Evolutionary conservation across 1,139 yeast species (phyloP).

Genomic region (Sugiyamaella paludigena): DNA sequence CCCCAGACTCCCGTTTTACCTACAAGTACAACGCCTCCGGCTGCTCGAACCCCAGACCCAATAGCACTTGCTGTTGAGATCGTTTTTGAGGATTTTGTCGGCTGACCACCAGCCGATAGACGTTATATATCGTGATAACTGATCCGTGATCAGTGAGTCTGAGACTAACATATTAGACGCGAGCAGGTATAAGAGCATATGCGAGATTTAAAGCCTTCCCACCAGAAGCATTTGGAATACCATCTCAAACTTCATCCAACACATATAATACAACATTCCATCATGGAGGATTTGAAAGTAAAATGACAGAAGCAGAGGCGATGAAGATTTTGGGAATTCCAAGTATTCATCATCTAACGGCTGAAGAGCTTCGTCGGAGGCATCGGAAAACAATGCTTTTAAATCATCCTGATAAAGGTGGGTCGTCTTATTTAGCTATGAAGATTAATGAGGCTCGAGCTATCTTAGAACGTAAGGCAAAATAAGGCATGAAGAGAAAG

Average conservation of each 20-base stretch:
- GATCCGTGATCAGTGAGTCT: no score
- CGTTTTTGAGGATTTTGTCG: no score
- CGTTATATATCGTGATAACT: no score
- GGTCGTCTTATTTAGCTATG: conserved; percentile 67
- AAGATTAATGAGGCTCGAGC: conserved; percentile 77
- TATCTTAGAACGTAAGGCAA: conserved; percentile 44
- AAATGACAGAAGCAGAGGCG: conserved; percentile 40
- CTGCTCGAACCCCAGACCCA: no score
- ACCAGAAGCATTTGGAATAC: conserved; percentile 34
- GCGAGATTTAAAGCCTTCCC: conserved; percentile 34
- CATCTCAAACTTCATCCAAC: conserved; percentile 16
- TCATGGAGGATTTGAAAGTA: conserved; percentile 38
- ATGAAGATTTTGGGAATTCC: conserved; percentile 35
- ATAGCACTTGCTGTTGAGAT: no score
- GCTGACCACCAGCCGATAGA: no score
- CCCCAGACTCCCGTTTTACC: no score
- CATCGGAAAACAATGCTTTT: conserved; percentile 64
- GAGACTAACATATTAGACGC: conserved; percentile 13
- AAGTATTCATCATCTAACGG: conserved; percentile 23
- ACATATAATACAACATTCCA: conserved; percentile 21
- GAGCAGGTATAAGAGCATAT: conserved; percentile 39
- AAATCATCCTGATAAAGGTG: conserved; percentile 78
- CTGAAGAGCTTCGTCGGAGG: conserved; percentile 46
- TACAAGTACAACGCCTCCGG: no score
- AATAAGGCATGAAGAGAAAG: not conserved